Evolutionary conservation across 768 basidiomycete genomes (phyloP), one percentile per base, ranked within the genome.

Genomic region (Tephrocybe sp.): DNA sequence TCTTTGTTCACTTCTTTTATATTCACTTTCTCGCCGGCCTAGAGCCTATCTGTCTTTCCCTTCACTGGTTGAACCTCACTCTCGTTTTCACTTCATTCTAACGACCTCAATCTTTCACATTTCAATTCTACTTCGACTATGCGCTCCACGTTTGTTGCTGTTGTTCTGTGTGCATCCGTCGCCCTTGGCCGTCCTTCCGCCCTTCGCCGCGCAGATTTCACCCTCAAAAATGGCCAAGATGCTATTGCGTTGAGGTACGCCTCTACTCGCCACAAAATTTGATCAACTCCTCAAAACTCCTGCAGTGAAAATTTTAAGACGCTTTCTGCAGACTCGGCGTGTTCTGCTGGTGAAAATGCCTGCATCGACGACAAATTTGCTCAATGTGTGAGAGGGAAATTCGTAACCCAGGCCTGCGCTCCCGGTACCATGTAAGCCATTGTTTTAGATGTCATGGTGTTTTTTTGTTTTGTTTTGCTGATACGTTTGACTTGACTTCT

Each of bases 351-450:
- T 13, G 64, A 75, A 41, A 57, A 73, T 31, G 79, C 80, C 7
- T 86, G 83, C 56, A 62, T 82, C 9, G 62, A 68, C 52, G 59
- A 63, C 30, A 53, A 71, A 27, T 78, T 84, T 49, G 82, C 82
- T 1, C 80, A 79, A 52, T 85, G 84, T 57, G 78, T 77, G 13
- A 64, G 61, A 24, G 79, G 78, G 45, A 70, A 69, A 48, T 73
- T 75, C 47, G 64, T 71, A 25, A 37, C 66, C 39, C 62, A 67
- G 39, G 56, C 61, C 21, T 74, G 73, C 46, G 68, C 61, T 16
- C 47, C 55, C 24, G 68, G 69, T 18, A 72, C 69, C n/a, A 56
- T 70, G 71, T 73, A 56, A 62, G 65, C 52, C 36, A 15, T 18
- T 16, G 24, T 27, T 33, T 18, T 16, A 34, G 19, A 11, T 19